Percentiles rank a stretch among this genome's conserved stretches.
These are phyloP conservation scores for Agastache rugosa DNA, from an alignment of 257 asterid genomes.

Conservation along the genomic window DNA sequence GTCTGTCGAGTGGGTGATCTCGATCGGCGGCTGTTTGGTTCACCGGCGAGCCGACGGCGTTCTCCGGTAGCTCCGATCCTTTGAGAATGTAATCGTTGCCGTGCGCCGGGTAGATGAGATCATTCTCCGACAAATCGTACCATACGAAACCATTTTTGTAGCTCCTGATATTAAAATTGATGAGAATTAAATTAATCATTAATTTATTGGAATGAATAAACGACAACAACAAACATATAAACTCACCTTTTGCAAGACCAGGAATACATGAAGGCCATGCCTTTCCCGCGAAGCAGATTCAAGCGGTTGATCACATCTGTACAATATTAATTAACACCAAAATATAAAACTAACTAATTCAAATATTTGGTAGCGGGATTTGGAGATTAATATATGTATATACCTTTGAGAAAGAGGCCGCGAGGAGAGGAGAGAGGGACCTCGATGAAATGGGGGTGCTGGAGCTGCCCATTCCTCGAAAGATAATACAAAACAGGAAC, in stretches of 20 bases:
- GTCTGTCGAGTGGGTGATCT: slow-evolving; percentile 11
- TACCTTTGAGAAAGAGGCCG: slow-evolving; percentile 73
- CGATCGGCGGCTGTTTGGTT: slow-evolving; percentile 11
- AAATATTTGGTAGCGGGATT: no score
- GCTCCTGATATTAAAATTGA: slow-evolving; percentile 54
- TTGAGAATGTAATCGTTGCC: slow-evolving; percentile 83
- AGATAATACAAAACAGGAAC: slow-evolving; percentile 78
- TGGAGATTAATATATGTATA: neutral
- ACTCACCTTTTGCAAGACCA: slow-evolving; percentile 85
- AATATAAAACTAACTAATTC: no score
- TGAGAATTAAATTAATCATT: no score
- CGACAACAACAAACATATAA: neutral
- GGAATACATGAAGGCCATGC: slow-evolving; percentile 74
- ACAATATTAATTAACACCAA: neutral
- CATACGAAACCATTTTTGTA: slow-evolving; percentile 85
- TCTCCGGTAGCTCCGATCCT: slow-evolving; percentile 61
- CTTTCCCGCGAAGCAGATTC: slow-evolving; percentile 78
- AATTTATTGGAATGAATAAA: neutral
- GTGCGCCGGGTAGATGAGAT: slow-evolving; percentile 76
- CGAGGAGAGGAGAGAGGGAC: slow-evolving; percentile 69
- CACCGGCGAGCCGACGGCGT: neutral
- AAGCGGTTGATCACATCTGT: slow-evolving; percentile 75
- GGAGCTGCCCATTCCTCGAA: slow-evolving; percentile 73
- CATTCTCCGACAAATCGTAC: slow-evolving; percentile 87
- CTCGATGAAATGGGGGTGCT: slow-evolving; percentile 96